Conservation (phyloP, 441 rosid genomes). For the Viola pubescens region DNA sequence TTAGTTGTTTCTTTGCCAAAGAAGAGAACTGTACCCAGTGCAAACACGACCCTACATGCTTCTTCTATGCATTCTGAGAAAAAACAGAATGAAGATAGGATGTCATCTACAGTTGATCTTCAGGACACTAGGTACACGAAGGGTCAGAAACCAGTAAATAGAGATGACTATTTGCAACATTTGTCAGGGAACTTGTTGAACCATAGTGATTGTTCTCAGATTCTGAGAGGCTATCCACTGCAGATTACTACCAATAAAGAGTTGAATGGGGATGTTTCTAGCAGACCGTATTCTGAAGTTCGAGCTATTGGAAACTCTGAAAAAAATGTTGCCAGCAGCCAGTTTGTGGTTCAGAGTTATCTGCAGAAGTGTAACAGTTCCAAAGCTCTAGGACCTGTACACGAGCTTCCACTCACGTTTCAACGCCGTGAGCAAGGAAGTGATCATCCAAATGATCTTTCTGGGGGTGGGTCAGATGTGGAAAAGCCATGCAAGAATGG, state of each 20-base stretch:
- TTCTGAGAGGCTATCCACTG: conserved; percentile 36
- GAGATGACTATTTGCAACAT: conserved; percentile 26
- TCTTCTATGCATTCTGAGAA: conserved; percentile 25
- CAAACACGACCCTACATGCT: conserved; percentile 23
- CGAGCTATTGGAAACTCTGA: conserved; percentile 33
- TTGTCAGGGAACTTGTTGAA: conserved; percentile 25
- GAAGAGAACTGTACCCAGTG: conserved; percentile 23
- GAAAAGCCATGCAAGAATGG: conserved; percentile 54
- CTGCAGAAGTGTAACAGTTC: conserved; percentile 50
- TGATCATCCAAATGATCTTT: conserved; percentile 31
- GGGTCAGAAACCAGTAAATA: conserved; percentile 20
- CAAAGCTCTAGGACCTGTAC: conserved; percentile 20
- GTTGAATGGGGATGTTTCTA: conserved; percentile 30
- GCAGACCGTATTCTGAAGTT: conserved; percentile 22
- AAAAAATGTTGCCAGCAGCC: conserved; percentile 18
- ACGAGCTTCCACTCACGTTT: conserved; percentile 35
- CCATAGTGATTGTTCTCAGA: conserved; percentile 30
- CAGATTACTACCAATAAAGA: conserved; percentile 38
- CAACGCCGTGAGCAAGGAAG: conserved; percentile 28
- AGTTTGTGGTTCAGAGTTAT: conserved; percentile 34
- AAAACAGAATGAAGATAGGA: conserved; percentile 25
- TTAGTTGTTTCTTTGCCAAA: conserved; percentile 22
- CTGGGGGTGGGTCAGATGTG: conserved; percentile 36
- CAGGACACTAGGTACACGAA: conserved; percentile 23
- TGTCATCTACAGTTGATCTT: conserved; percentile 29